Evolutionary conservation across 2,329 filamentous ascomycete species (phyloP), one percentile per base, ranked within the genome.

Genomic region (Xylariaceae sp.): DNA sequence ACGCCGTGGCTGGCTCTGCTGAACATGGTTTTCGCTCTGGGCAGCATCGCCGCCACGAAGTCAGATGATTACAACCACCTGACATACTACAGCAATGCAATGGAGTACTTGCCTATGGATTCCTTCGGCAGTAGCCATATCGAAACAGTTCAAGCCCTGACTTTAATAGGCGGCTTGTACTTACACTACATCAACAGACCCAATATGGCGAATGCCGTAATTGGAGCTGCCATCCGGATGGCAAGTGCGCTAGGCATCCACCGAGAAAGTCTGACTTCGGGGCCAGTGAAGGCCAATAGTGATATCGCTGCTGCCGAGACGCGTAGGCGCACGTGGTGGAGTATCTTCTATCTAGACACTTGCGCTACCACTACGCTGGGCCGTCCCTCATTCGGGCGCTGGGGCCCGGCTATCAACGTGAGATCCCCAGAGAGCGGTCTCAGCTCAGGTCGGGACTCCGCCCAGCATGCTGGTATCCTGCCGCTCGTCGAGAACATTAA

Each of bases 11-110:
- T 89, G 19, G 83, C 84, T 6, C 71, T 91, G 5, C 73, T 89
- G 26, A 90, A 91, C 67, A 88, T 88, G 73, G 86, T 91, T 3
- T 86, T 89, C 60, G 86, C 86, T 3, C 81, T 90, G 73, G 87
- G 87, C 11, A 87, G 84, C 62, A 83, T 91, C 48, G 85, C 81
- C 1, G 83, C 84, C 37, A 82, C 80, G 59, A 86, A 80, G 62
- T 78, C 77, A 1, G 76, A 85, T 41, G 85, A 88, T 65, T 80
- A 82, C 59, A 82, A 78, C 53, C 87, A 90, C 64, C 78, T 87
- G 63, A 80, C 80, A 59, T 90, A 86, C 70, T 90, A 87, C 70
- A 80, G 80, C 60, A 78, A 81, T 31, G 84, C 86, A 19, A 85
- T 85, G 71, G 79, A 83, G 53, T 79, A 88, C 62, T 72, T 90